Conservation (phyloP, 768 basidiomycete species). For the Tephrocybe sp. region DNA sequence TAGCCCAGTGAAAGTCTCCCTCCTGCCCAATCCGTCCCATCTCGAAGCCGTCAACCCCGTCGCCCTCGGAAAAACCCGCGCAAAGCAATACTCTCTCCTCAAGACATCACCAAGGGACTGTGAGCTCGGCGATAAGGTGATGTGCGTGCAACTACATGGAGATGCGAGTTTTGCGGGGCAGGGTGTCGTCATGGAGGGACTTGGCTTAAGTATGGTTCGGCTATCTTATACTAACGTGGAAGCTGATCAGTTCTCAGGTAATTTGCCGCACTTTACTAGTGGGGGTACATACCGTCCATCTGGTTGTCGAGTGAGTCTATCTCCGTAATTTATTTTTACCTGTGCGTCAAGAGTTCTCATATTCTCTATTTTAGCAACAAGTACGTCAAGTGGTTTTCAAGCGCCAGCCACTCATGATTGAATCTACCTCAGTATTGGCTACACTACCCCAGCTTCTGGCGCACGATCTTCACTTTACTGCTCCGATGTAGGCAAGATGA, state of each 20-base stretch:
- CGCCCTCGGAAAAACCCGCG: conserved; percentile 86
- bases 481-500: conserved; percentile 88
- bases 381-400: conserved; percentile 28
- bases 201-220: conserved; percentile 73
- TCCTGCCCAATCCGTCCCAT: conserved; percentile 37
- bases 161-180: conserved; percentile 93
- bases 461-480: conserved; percentile 88
- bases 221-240: neutral
- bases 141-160: conserved; percentile 90
- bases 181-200: conserved; percentile 85
- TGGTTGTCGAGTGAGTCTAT: conserved; percentile 81
- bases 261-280: conserved; percentile 88
- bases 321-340: neutral
- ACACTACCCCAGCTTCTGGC: conserved; percentile 84
- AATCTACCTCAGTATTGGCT: conserved; percentile 65
- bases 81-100: conserved; percentile 84
- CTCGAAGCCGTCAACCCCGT: conserved; percentile 81
- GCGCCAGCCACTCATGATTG: neutral
- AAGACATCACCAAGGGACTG: conserved; percentile 59
- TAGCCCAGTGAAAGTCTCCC: conserved; percentile 64
- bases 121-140: conserved; percentile 65
- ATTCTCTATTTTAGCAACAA: conserved; percentile 47
- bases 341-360: neutral
- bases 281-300: conserved; percentile 88
- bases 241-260: conserved; percentile 44